Percentiles rank a stretch among this genome's conserved stretches.
Evolutionary conservation across 2,329 filamentous ascomycete species (phyloP).

Genomic region (Colletotrichum noveboracense): DNA sequence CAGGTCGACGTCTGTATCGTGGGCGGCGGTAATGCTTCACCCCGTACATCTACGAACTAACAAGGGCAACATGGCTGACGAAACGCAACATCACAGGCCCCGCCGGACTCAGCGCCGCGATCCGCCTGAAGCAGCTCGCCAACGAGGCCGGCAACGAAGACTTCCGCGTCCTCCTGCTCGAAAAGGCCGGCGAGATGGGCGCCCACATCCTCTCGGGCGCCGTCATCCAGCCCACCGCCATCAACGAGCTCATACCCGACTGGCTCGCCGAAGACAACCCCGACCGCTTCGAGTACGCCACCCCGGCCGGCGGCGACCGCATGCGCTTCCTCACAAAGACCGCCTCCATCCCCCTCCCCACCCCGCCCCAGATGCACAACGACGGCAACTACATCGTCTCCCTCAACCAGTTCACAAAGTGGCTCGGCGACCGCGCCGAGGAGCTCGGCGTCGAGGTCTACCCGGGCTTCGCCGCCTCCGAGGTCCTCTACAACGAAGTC

Average conservation of each 20-base stretch:
- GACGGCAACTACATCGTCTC: conserved; percentile 98
- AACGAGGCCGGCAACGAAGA: conserved; percentile 95
- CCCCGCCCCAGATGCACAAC: conserved; percentile 97
- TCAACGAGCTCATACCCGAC: conserved; percentile 90
- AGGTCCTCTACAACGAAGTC: conserved; percentile 79
- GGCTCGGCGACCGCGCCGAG: conserved; percentile 95
- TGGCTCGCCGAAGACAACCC: conserved; percentile 92
- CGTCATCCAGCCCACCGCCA: conserved; percentile 86
- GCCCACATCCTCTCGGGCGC: conserved; percentile 96
- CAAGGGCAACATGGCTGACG: neutral
- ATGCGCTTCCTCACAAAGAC: conserved; percentile 95
- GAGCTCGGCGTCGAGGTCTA: conserved; percentile 96
- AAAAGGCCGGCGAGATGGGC: conserved; percentile 94
- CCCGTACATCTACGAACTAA: neutral
- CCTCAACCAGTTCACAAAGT: conserved; percentile 92
- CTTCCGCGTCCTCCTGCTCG: conserved; percentile 88
- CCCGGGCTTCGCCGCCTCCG: conserved; percentile 91
- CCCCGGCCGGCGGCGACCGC: conserved; percentile 80
- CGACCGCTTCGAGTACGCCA: conserved; percentile 85
- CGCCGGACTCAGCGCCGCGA: conserved; percentile 89
- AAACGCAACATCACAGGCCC: conserved; percentile 62
- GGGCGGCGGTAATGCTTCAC: conserved; percentile 70
- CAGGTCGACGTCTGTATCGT: conserved; percentile 97
- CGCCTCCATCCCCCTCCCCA: conserved; percentile 78
- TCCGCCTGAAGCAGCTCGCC: conserved; percentile 92